These are phyloP conservation scores for Lycium ferocissimum DNA, from an alignment of 257 asterid genomes.

Conservation along the genomic window DNA sequence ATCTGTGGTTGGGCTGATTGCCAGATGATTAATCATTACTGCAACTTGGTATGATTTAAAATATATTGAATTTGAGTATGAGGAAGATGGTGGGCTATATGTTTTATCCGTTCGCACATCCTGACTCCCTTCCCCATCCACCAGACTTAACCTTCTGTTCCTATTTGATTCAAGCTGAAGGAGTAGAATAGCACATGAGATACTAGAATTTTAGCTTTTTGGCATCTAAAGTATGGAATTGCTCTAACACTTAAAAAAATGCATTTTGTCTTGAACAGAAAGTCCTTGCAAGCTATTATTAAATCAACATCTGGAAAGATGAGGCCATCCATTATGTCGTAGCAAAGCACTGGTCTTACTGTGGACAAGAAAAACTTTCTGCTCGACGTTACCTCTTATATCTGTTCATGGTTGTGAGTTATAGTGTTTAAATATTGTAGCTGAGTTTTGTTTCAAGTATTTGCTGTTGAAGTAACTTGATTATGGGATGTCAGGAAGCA, in stretches of 20 bases:
- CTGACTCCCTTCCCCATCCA: background rate
- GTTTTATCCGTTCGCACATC: background rate
- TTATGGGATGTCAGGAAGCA: conserved; percentile 65
- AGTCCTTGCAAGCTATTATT: background rate
- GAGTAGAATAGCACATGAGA: background rate
- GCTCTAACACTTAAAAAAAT: background rate
- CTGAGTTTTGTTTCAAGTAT: background rate
- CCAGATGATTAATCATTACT: conserved; percentile 93
- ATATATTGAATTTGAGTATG: background rate
- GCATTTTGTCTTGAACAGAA: background rate
- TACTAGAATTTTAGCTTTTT: background rate
- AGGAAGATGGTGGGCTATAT: background rate
- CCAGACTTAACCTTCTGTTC: background rate
- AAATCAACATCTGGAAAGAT: background rate
- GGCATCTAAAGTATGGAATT: background rate
- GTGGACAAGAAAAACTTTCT: background rate
- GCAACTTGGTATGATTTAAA: conserved; percentile 74
- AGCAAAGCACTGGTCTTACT: too few relatives aligned
- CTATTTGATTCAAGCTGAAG: background rate
- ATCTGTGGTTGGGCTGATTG: conserved; percentile 79
- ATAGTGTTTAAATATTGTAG: background rate
- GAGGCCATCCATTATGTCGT: background rate
- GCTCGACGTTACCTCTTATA: background rate
- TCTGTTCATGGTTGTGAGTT: conserved; percentile 9
- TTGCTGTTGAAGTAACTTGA: conserved; percentile 31